These are phyloP conservation scores for Calonectria crousiana DNA, from an alignment of 2,329 filamentous ascomycete species.

Conservation along the genomic window DNA sequence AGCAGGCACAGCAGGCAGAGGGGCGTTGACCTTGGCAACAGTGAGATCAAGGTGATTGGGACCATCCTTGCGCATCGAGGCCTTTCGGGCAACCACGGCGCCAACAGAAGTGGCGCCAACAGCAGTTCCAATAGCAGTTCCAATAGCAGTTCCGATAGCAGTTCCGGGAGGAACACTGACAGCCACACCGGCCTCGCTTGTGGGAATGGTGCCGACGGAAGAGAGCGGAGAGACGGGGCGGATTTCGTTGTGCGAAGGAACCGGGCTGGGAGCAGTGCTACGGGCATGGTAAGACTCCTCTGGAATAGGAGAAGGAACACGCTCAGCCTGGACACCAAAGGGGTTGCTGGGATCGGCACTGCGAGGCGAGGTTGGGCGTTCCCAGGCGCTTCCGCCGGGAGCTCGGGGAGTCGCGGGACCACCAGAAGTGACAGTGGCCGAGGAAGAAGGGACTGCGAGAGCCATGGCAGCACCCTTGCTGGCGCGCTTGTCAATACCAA, in stretches of 20 bases:
- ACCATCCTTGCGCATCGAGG: conserved; percentile 67
- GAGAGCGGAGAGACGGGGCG: conserved; percentile 18
- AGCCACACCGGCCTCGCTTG: conserved; percentile 39
- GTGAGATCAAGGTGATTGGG: conserved; percentile 68
- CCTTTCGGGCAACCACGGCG: conserved; percentile 61
- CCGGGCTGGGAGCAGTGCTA: conserved; percentile 47
- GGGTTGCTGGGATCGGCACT: conserved; percentile 74
- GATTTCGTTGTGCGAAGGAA: conserved; percentile 44
- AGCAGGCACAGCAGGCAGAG: conserved; percentile 56
- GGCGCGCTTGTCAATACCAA: conserved; percentile 63
- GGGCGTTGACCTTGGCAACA: conserved; percentile 48
- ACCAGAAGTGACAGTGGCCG: conserved; percentile 29
- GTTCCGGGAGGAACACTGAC: conserved; percentile 57
- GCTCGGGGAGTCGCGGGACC: conserved; percentile 39
- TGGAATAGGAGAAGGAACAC: conserved; percentile 55
- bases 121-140: conserved; percentile 23
- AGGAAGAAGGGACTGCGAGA: conserved; percentile 46
- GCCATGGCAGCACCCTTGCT: conserved; percentile 62
- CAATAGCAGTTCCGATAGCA: conserved; percentile 41
- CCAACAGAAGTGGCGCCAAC: conserved; percentile 36
- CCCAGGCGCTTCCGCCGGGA: conserved; percentile 57
- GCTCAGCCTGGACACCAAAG: conserved; percentile 74
- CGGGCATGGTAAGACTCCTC: conserved; percentile 46
- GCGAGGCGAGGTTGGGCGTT: conserved; percentile 59
- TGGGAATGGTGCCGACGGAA: neutral